Evolutionary conservation across 192 early-diverging fungal species (phyloP).

Genomic region (Cetraspora pellucida): DNA sequence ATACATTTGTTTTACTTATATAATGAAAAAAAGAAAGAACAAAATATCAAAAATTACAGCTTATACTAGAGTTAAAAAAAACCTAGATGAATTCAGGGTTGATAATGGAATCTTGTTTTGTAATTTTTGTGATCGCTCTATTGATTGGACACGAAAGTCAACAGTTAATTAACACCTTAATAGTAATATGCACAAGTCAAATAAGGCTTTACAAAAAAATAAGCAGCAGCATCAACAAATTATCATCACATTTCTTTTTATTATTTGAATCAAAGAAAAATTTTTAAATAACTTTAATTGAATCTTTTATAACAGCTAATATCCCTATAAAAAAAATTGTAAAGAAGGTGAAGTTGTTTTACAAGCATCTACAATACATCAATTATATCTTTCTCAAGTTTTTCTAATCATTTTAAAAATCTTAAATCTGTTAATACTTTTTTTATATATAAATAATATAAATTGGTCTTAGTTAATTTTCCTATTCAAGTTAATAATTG

Average conservation of each 20-base stretch:
- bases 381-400: neutral
- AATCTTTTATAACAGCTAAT: neutral
- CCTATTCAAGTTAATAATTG: neutral
- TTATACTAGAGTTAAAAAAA: neutral
- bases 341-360: neutral
- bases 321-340: neutral
- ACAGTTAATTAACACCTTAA: neutral
- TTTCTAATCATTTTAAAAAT: neutral
- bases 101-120: neutral
- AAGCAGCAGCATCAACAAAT: neutral
- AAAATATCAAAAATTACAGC: neutral
- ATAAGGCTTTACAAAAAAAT: neutral
- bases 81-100: neutral
- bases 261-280: neutral
- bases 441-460: neutral
- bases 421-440: constrained; percentile 1
- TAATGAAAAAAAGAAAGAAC: neutral
- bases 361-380: neutral
- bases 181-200: neutral
- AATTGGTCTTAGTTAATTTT: constrained; percentile 8
- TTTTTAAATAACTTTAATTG: neutral
- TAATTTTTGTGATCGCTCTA: neutral
- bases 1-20: too few relatives aligned
- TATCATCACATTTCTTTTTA: neutral
- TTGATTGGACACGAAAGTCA: neutral